These are phyloP conservation scores for Sungouiozyma ichnusensis DNA, from an alignment of 805 yeast species.

Conservation along the genomic window DNA sequence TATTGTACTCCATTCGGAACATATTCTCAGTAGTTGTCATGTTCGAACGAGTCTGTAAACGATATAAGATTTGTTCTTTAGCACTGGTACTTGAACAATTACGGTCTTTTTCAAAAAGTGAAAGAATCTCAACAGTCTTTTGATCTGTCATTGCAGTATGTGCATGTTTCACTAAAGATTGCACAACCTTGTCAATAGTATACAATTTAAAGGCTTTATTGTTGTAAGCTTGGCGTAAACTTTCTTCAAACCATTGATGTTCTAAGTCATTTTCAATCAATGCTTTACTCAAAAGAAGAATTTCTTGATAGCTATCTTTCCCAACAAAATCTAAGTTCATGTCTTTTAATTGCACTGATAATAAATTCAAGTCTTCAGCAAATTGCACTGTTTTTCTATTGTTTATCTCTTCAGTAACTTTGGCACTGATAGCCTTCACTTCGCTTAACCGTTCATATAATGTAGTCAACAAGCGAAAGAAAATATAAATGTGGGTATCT, in stretches of 20 bases:
- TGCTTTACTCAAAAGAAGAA: constrained; percentile 61
- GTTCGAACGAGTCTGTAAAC: constrained; percentile 74
- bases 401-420: constrained; percentile 63
- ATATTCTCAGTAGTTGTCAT: constrained; percentile 84
- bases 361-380: constrained; percentile 76
- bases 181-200: constrained; percentile 87
- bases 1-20: constrained; percentile 76
- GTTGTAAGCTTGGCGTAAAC: constrained; percentile 87
- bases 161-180: constrained; percentile 72
- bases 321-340: constrained; percentile 67
- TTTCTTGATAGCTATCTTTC: constrained; percentile 63
- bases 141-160: constrained; percentile 74
- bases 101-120: constrained; percentile 77
- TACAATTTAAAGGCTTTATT: constrained; percentile 88
- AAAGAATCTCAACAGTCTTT: constrained; percentile 69
- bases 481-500: constrained; percentile 79
- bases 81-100: constrained; percentile 53
- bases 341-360: constrained; percentile 72
- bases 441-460: constrained; percentile 72
- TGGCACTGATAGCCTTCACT: constrained; percentile 58
- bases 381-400: constrained; percentile 56
- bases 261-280: constrained; percentile 85
- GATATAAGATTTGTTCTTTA: constrained; percentile 79
- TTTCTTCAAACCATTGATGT: constrained; percentile 90
- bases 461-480: constrained; percentile 76